A percentile compares a stretch with the other conserved stretches of the same genome.
phyloP scores from a whole-genome alignment of 1,139 yeast genomes.

The Dujonia santamariae region DNA sequence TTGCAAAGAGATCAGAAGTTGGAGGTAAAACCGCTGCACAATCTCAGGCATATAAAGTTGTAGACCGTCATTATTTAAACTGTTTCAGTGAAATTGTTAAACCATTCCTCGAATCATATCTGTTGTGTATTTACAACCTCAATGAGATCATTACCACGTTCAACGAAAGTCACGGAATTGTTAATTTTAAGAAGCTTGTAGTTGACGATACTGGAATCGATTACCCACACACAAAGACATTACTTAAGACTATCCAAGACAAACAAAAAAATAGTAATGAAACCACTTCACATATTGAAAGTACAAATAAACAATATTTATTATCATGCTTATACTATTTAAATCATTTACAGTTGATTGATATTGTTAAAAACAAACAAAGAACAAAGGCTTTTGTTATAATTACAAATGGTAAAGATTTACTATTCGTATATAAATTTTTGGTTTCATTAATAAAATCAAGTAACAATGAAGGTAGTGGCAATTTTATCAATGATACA shows the following conservation, averaged over 20 bases:
- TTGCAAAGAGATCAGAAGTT: no score
- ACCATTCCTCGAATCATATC: conserved; percentile 41
- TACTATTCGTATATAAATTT: conserved; percentile 26
- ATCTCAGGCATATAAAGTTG: conserved; percentile 20
- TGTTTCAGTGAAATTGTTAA: conserved; percentile 29
- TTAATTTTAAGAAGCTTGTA: conserved; percentile 13
- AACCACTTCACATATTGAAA: conserved; percentile 22
- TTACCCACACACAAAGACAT: conserved; percentile 39
- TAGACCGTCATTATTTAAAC: conserved; percentile 22
- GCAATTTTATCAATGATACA: conserved; percentile 14
- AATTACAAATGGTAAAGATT: conserved; percentile 27
- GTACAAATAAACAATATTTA: conserved; percentile 44
- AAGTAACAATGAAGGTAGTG: conserved; percentile 7
- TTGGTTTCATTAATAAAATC: conserved; percentile 20
- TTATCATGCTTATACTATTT: conserved; percentile 41
- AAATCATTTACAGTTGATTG: conserved; percentile 32
- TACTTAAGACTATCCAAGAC: conserved; percentile 30
- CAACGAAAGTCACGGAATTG: conserved; percentile 4
- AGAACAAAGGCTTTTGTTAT: conserved; percentile 43
- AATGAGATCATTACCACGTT: conserved; percentile 11
- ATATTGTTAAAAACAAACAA: conserved; percentile 41
- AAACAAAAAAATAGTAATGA: conserved; percentile 11
- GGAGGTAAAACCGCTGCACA: conserved; percentile 17
- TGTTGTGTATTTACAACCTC: conserved; percentile 29
- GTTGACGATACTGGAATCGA: conserved; percentile 22